A percentile compares a stretch with the other conserved stretches of the same genome.
These are phyloP conservation scores for Lepiota subincarnata DNA, from an alignment of 768 basidiomycete species.

Conservation along the genomic window DNA sequence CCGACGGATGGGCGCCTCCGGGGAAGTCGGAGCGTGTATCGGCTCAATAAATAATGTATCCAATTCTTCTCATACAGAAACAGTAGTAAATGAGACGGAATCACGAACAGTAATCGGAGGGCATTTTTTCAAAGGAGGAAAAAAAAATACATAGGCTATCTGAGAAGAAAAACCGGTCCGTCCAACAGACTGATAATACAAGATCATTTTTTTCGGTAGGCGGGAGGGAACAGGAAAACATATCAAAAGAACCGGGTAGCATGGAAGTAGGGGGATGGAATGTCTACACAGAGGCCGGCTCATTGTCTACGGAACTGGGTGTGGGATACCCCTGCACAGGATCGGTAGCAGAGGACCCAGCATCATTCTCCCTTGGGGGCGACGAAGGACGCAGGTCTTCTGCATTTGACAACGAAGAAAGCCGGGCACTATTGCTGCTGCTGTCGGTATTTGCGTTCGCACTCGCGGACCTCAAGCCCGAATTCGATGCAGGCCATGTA, in stretches of 20 bases:
- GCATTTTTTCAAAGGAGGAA: no score
- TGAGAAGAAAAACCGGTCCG: neutral
- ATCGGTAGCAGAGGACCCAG: constrained; percentile 18
- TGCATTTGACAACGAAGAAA: neutral
- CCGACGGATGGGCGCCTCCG: no score
- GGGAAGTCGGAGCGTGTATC: no score
- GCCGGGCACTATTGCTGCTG: neutral
- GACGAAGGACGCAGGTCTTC: constrained; percentile 7
- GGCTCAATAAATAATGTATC: no score
- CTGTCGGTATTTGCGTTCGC: neutral
- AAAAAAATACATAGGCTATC: constrained; percentile 8
- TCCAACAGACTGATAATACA: neutral
- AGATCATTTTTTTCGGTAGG: neutral
- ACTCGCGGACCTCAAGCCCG: neutral
- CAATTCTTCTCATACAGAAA: no score
- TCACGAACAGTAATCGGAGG: neutral
- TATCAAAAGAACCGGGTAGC: constrained; percentile 12
- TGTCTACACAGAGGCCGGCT: constrained; percentile 24
- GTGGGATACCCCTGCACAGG: constrained; percentile 40
- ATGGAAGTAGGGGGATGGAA: constrained; percentile 15
- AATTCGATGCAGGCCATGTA: neutral
- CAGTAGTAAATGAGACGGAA: neutral
- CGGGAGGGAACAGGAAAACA: neutral
- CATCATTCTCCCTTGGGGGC: constrained; percentile 9
- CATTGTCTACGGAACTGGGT: constrained; percentile 42